Base-by-base conservation (phyloP, 2,329 filamentous ascomycete genomes). In the Cordyceps pruinosa region DNA sequence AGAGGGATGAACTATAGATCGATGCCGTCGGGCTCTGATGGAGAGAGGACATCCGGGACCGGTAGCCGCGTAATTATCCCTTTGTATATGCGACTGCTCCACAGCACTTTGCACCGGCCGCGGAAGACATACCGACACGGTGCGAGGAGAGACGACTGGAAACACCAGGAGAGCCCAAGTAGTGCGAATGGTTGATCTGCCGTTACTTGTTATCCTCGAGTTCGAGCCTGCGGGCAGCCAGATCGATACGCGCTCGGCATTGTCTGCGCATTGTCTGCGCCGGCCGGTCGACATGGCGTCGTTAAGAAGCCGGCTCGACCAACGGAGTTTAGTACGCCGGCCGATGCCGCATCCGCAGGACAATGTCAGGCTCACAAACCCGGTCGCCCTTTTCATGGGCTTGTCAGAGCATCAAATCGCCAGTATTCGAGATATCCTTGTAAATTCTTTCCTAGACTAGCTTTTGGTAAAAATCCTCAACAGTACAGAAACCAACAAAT, bases 401-500 rank as follows among this genome's bases (percentile, higher is more conserved):
- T n/a, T 39, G 4, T 6, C 2, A 23, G 17, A 47, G 8, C 12
- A 48, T 35, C 19, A 37, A 15, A 39, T 23, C 32, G 15, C 5
- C 37, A 32, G 15, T 8, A 35, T 8, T 17, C 17, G 15, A 23
- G 17, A 25, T 44, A 25, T 35, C 35, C 9, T 39, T 45, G 28
- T 28, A 45, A 13, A 35, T 30, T 35, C 19, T 19, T 34, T 35
- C 17, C 30, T 42, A 42, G 25, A 42, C 37, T 41, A 12, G n/a
- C n/a, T 35, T 54, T 45, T 17, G 13, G 28, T 17, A 32, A 46
- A 45, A 37, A 28, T 46, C 5, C 21, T 5, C 21, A 45, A 45
- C 28, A n/a, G 28, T 46, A n/a, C n/a, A n/a, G 41, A 45, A 42
- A 37, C 51, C 51, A 45, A 54, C 51, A 39, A 46, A 46, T 37